phyloP scores from a whole-genome alignment of 2,329 filamentous ascomycete genomes.

The Calonectria naviculata region DNA sequence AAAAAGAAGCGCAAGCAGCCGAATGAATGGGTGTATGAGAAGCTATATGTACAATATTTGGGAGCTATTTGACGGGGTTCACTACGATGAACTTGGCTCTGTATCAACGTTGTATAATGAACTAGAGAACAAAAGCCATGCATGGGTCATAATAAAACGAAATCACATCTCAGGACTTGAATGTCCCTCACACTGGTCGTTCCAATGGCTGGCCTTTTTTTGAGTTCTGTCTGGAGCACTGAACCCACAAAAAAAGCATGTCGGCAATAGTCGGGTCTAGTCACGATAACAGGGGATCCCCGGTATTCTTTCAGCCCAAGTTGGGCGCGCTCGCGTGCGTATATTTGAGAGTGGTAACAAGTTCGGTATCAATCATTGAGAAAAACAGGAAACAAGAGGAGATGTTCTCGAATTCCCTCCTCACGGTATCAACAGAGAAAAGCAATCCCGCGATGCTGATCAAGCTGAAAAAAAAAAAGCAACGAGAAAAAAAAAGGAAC shows the following conservation, averaged over 20 bases:
- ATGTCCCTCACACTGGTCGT: neutral
- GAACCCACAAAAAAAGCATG: neutral
- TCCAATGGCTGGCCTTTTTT: neutral
- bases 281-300: neutral
- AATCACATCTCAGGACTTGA: conserved; percentile 30
- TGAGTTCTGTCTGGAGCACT: neutral
- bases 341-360: conserved; percentile 36
- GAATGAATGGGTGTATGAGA: conserved; percentile 27
- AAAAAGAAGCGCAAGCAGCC: conserved; percentile 1
- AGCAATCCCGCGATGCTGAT: neutral
- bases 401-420: conserved; percentile 22
- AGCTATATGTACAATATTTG: conserved; percentile 35
- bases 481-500: neutral
- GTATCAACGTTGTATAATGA: conserved; percentile 43
- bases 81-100: conserved; percentile 28
- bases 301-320: neutral
- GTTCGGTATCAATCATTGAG: conserved; percentile 35
- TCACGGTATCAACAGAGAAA: conserved; percentile 27
- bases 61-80: conserved; percentile 25
- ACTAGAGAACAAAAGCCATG: conserved; percentile 27
- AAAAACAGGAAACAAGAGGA: neutral
- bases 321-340: conserved; percentile 16
- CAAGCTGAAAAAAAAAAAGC: neutral
- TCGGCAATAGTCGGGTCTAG: neutral
- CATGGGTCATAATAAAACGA: conserved; percentile 36